Conservation (phyloP, 495 filamentous ascomycete genomes). For the Choiromyces venosus region DNA sequence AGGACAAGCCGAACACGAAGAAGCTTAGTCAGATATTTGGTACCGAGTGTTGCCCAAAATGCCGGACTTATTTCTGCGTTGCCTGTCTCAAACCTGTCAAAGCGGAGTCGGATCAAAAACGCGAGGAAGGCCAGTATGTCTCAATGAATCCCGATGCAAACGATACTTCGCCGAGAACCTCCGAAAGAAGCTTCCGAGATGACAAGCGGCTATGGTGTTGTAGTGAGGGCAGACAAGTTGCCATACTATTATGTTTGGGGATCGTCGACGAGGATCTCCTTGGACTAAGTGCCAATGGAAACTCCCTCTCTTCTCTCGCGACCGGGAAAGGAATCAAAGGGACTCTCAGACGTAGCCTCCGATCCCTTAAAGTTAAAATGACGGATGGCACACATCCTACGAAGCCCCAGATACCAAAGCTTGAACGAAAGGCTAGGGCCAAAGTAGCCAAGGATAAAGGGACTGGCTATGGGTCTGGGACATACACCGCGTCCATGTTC, state of each 20-base stretch:
- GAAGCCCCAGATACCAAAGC: conserved; percentile 10
- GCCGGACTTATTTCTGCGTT: conserved; percentile 20
- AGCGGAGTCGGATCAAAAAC: conserved; percentile 8
- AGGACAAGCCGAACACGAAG: conserved; percentile 3
- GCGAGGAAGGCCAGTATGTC: neutral
- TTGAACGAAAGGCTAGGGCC: conserved; percentile 11
- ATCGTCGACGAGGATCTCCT: conserved; percentile 23
- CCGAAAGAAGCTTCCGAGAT: conserved; percentile 13
- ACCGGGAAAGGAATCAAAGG: conserved; percentile 17
- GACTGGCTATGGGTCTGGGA: conserved; percentile 29
- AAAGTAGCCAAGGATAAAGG: conserved; percentile 26
- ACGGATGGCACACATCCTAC: conserved; percentile 12
- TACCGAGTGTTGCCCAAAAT: conserved; percentile 15
- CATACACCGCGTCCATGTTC: conserved; percentile 16
- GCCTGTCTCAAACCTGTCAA: conserved; percentile 24
- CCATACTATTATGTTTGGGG: conserved; percentile 19
- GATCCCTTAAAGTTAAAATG: conserved; percentile 27
- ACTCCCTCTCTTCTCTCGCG: neutral
- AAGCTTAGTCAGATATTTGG: conserved; percentile 23
- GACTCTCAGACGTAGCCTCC: conserved; percentile 23
- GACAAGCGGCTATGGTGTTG: conserved; percentile 21
- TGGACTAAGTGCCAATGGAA: conserved; percentile 1
- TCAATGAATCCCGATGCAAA: neutral
- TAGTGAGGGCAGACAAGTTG: conserved; percentile 19
- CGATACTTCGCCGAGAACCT: neutral